Base-by-base conservation (phyloP, 441 rosid species). In the Mallotus japonicus region DNA sequence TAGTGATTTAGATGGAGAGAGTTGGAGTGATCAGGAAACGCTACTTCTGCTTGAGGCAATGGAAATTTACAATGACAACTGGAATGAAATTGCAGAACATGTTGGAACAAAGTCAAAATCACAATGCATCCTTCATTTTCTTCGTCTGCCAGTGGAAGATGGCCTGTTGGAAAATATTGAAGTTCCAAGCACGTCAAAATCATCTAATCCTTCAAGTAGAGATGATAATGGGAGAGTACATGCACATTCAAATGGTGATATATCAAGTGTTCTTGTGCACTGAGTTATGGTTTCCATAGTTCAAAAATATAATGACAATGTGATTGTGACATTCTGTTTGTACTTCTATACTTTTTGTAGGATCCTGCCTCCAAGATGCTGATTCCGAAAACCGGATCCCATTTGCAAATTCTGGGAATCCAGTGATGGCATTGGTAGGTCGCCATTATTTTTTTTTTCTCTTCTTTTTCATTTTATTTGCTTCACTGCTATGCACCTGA, bases 81-180 rank as follows among this genome's bases (percentile, higher is more conserved):
- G 98, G 98, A 76, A 86, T 84, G 96, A 88, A 77, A 85, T 94
- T 80, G 92, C 98, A 0, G 97, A 91, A 63, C 92, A 90, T 86
- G 97, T 93, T 67, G 93, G 94, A 77, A 70, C 93, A 79, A 93
- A 90, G 79, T 85, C 96, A 79, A 93, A 93, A 85, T 95, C 98
- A 37, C 98, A 93, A 76, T 93, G 98, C 79, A 89, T 92, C 75
- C 95, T 89, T 77, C 97, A 92, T 82, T 93, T 93, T 80, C 88
- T 93, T 13, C 92, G 93, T 54, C 77, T 93, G 70, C 95, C 98
- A 50, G 83, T 89, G 84, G 95, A 89, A 86, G 87, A 90, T 83
- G 92, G 93, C 77, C 76, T 89, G 54, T 76, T 94, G 85, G 97
- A 92, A 75, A 89, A 84, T 61, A 83, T 94, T 69, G 96, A 92